Conservation (phyloP, 495 filamentous ascomycete species). For the Penicillium macrosclerotiorum region DNA sequence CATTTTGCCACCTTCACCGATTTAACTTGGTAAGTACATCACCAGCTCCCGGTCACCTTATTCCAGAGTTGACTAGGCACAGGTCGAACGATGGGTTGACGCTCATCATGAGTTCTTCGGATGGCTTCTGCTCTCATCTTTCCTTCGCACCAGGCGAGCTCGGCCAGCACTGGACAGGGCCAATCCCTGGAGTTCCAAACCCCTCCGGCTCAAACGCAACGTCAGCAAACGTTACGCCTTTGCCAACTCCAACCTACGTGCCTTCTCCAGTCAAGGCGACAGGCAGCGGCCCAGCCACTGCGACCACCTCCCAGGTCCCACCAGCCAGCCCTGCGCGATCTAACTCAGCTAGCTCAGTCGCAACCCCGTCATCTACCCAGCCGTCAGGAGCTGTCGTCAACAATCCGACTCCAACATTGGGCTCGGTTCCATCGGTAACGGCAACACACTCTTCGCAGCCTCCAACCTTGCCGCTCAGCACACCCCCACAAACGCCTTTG, state of each 20-base stretch:
- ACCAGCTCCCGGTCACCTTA: not conserved
- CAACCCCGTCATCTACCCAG: constrained; percentile 54
- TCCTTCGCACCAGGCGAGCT: constrained; percentile 83
- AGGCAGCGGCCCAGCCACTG: constrained; percentile 17
- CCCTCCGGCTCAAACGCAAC: constrained; percentile 39
- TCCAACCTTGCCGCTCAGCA: constrained; percentile 61
- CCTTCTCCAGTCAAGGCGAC: constrained; percentile 56
- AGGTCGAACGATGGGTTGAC: constrained; percentile 94
- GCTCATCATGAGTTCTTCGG: constrained; percentile 91
- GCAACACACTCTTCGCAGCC: constrained; percentile 61
- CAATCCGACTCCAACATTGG: constrained; percentile 75
- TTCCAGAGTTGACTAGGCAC: constrained; percentile 11
- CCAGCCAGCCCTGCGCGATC: constrained; percentile 77
- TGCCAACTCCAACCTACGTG: constrained; percentile 63
- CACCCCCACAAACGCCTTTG: constrained; percentile 78
- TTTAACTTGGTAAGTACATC: constrained; percentile 73
- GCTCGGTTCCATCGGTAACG: constrained; percentile 70
- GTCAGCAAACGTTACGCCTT: constrained; percentile 59
- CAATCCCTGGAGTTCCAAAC: constrained; percentile 53
- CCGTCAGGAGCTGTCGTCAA: constrained; percentile 51
- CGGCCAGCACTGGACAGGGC: constrained; percentile 77
- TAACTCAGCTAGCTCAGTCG: constrained; percentile 81
- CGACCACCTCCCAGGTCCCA: constrained; percentile 47
- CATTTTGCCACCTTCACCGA: constrained; percentile 98
- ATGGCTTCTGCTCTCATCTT: constrained; percentile 93